Percentiles rank a stretch among this genome's conserved stretches.
Conservation (phyloP, 179 eudicot genomes). For the Monotropa hypopitys region DNA sequence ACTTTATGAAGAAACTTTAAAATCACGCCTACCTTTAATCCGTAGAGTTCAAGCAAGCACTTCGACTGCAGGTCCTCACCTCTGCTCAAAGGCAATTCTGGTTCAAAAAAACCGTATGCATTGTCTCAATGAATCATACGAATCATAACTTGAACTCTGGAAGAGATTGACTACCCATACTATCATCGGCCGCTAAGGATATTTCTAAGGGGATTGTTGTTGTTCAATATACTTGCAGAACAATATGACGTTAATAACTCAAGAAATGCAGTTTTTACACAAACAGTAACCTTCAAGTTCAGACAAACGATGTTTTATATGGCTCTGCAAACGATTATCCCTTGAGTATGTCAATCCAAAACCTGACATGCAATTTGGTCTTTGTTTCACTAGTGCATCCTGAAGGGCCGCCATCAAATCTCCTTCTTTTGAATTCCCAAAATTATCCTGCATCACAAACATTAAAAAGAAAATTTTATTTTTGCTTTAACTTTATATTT, state of each 20-base stretch:
- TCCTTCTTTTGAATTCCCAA: slow-evolving; percentile 36
- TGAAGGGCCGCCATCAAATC: slow-evolving; percentile 72
- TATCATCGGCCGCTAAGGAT: background rate
- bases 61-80: slow-evolving; percentile 93
- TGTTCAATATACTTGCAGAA: background rate
- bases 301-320: slow-evolving; percentile 54
- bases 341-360: slow-evolving; percentile 35
- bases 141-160: background rate
- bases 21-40: slow-evolving; percentile 59
- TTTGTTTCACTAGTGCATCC: slow-evolving; percentile 66
- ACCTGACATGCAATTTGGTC: slow-evolving; percentile 58
- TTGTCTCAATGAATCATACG: background rate
- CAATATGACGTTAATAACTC: background rate
- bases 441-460: slow-evolving; percentile 29
- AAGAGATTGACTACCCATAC: background rate
- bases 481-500: background rate
- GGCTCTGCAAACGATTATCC: slow-evolving; percentile 54
- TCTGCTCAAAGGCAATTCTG: slow-evolving; percentile 90
- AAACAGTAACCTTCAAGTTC: slow-evolving; percentile 78
- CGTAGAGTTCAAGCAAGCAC: slow-evolving; percentile 97
- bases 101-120: slow-evolving; percentile 14
- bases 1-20: background rate
- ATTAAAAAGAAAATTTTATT: background rate
- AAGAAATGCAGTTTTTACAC: background rate
- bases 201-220: background rate